Conservation (phyloP, 345 rosid genomes). For the Microcos paniculata region DNA sequence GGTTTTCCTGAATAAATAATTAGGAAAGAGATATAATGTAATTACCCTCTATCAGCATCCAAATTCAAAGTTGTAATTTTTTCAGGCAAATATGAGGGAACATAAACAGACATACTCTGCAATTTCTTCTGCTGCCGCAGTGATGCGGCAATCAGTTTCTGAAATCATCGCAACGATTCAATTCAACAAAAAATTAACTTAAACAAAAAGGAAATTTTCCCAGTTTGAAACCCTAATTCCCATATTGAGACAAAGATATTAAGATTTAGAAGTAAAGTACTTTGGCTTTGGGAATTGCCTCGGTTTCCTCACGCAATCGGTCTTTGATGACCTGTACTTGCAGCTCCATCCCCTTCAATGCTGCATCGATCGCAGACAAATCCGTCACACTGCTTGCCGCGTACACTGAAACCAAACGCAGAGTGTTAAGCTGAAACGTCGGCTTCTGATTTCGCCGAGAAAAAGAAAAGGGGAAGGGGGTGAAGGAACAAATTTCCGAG, state of each 20-base stretch:
- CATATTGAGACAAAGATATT: neutral
- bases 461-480: neutral
- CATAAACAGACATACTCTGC: slow-evolving; percentile 61
- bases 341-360: slow-evolving; percentile 79
- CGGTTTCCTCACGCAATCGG: slow-evolving; percentile 69
- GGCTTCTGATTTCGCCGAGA: neutral
- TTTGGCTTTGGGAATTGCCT: slow-evolving; percentile 85
- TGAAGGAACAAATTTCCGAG: neutral
- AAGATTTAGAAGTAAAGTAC: slow-evolving; percentile 28
- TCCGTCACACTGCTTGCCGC: slow-evolving; percentile 69
- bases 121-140: slow-evolving; percentile 68
- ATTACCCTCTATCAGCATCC: slow-evolving; percentile 49
- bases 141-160: slow-evolving; percentile 77
- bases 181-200: neutral
- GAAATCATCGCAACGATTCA: slow-evolving; percentile 24
- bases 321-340: slow-evolving; percentile 77
- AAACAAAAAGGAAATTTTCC: too few species aligned
- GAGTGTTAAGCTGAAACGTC: neutral
- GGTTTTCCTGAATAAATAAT: neutral
- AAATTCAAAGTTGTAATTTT: slow-evolving; percentile 41
- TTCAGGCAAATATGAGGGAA: slow-evolving; percentile 46
- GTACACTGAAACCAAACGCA: slow-evolving; percentile 54
- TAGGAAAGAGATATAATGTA: neutral
- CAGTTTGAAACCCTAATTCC: neutral
- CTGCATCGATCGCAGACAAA: slow-evolving; percentile 61